Evolutionary conservation across 805 yeast species (phyloP), one percentile per base, ranked within the genome.

Genomic region (Starmerella khaoyaiensis): DNA sequence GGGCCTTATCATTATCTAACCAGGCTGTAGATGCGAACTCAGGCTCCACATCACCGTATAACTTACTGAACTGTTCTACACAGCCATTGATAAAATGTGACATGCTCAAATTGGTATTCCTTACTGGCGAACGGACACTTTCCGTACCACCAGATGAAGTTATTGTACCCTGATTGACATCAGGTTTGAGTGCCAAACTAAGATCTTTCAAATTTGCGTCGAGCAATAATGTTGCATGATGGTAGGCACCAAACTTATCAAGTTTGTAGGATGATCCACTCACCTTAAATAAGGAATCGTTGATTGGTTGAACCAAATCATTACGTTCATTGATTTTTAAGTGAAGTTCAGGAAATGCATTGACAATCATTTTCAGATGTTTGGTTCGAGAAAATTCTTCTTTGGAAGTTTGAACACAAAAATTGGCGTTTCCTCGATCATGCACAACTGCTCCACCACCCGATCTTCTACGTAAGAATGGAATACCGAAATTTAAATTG

Each of bases 391-490:
- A 46, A 53, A 90, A 90, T 2, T 67, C 67, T 10, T 65, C 67
- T 43, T 80, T 69, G 3, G 80, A 65, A 8, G 80, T 73, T 63
- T 87, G 74, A 50, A 71, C 83, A 4, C 93, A 76, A 57, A 77
- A 90, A 53, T 90, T 90, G 15, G 77, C 74, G 51, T 90, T 90
- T 0, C 96, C 94, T 4, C 65, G 46, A 57, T 87, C 98, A 55
- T 90, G 99, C 9, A 84, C 94, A 1, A 90, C 99, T 0, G 96
- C 74, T 0, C 99, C 99, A 2, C 99, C 99, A 0, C 99, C 99
- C 7, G 90, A 76, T 33, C 69, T 62, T 39, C 99, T 64, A 48
- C 99, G 64, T 5, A 90, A 54, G 6, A 86, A 52, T 0, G 93
- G 87, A 19, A 81, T 65, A 4, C 80, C 59, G 11, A 72, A 51